Conservation (phyloP, 2,329 filamentous ascomycete genomes). For the Fusarium udum region DNA sequence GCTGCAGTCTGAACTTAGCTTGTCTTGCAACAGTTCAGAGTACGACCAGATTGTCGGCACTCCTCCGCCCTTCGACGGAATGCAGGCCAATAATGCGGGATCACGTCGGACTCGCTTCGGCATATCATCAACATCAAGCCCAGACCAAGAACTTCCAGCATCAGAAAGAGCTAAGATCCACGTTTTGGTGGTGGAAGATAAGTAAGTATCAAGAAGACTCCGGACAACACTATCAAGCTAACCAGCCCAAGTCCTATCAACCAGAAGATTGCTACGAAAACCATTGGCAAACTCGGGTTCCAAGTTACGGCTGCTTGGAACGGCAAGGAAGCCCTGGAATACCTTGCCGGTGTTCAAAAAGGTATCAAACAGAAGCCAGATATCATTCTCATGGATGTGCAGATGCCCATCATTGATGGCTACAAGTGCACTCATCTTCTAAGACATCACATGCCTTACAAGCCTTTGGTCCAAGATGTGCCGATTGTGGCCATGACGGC, state of each 20-base stretch:
- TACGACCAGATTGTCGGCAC: constrained; percentile 60
- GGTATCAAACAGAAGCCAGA: constrained; percentile 68
- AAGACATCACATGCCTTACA: constrained; percentile 73
- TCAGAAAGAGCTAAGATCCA: constrained; percentile 71
- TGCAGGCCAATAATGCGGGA: constrained; percentile 30
- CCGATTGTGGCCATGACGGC: constrained; percentile 87
- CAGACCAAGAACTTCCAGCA: constrained; percentile 60
- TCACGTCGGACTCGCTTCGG: constrained; percentile 48
- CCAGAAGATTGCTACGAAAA: constrained; percentile 79
- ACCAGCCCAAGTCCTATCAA: constrained; percentile 66
- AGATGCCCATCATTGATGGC: constrained; percentile 81
- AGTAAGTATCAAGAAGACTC: constrained; percentile 59
- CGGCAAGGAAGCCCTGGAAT: constrained; percentile 80
- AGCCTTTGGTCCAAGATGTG: constrained; percentile 65
- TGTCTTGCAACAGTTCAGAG: constrained; percentile 75
- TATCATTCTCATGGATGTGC: constrained; percentile 82
- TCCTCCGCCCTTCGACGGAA: constrained; percentile 46
- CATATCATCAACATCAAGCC: constrained; percentile 48
- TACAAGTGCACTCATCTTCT: constrained; percentile 80
- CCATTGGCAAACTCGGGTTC: constrained; percentile 78
- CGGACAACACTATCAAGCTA: constrained; percentile 3
- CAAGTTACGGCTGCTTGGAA: constrained; percentile 78
- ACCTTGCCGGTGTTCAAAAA: constrained; percentile 65
- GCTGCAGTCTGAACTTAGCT: constrained; percentile 69
- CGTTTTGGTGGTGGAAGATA: constrained; percentile 84